Conservation (phyloP, 306 rosid species). For the Prunus kanzakura region DNA sequence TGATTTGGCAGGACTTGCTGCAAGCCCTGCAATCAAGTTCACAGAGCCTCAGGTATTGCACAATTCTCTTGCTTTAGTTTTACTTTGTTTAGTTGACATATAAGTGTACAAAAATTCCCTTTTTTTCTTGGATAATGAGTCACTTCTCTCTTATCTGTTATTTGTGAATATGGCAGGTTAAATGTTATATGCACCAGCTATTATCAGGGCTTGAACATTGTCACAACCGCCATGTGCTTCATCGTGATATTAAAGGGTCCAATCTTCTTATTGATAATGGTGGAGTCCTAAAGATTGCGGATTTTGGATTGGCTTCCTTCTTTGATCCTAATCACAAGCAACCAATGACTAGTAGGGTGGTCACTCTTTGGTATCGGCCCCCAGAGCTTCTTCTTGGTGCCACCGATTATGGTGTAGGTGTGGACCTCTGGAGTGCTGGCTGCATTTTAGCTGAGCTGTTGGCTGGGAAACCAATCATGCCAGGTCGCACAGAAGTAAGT, state of each 20-base stretch:
- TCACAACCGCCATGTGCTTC: conserved; percentile 69
- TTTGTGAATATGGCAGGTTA: conserved; percentile 52
- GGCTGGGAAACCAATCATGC: conserved; percentile 93
- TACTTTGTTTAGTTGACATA: conserved; percentile 10
- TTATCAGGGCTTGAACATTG: conserved; percentile 89
- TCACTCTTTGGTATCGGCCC: conserved; percentile 87
- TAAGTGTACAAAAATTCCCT: background rate
- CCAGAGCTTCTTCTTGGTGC: conserved; percentile 93
- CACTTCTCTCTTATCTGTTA: conserved; percentile 24
- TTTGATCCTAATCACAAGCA: conserved; percentile 83
- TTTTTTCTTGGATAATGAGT: conserved; percentile 4
- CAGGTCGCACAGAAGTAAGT: conserved; percentile 88
- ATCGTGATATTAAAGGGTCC: conserved; percentile 91
- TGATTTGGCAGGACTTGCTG: conserved; percentile 92
- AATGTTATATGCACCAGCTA: conserved; percentile 85
- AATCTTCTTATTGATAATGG: conserved; percentile 83
- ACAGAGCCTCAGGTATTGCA: conserved; percentile 72
- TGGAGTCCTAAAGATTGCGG: conserved; percentile 83
- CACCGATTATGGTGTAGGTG: conserved; percentile 83
- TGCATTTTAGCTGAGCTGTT: conserved; percentile 85
- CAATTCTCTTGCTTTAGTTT: conserved; percentile 14
- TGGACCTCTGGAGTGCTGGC: conserved; percentile 96
- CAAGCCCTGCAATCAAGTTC: conserved; percentile 70
- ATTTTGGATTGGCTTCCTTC: conserved; percentile 86
- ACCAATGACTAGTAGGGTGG: conserved; percentile 95